These are phyloP conservation scores for Paramecium octaurelia DNA, from an alignment of 73 alveolate species.

Conservation along the genomic window DNA sequence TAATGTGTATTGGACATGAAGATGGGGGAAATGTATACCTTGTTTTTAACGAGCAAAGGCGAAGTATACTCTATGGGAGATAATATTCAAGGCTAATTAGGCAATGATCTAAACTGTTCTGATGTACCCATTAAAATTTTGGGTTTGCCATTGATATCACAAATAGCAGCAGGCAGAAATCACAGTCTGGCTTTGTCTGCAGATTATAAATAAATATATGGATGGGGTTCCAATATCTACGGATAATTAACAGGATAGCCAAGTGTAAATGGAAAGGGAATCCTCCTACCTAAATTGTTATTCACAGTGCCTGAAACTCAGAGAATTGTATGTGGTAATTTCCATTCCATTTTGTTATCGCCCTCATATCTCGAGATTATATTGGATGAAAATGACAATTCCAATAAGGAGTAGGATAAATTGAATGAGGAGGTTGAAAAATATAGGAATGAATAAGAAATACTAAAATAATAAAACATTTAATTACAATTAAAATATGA, in stretches of 20 bases:
- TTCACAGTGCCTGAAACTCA: not conserved
- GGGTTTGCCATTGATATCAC: conserved; percentile 62
- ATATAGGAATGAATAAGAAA: conserved; percentile 22
- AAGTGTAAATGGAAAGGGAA: not conserved
- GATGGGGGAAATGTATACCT: conserved; percentile 55
- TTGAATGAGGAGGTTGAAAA: not conserved
- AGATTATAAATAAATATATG: conserved; percentile 65
- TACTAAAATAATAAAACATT: not conserved
- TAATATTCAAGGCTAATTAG: conserved; percentile 89
- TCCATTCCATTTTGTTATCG: conserved; percentile 17
- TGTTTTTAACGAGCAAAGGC: conserved; percentile 51
- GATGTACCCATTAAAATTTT: conserved; percentile 14
- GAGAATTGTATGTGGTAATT: conserved; percentile 27
- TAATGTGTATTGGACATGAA: conserved; percentile 47
- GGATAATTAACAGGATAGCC: conserved; percentile 69
- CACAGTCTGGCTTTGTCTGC: conserved; percentile 73
- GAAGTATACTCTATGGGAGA: conserved; percentile 92
- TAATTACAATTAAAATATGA: conserved; percentile 27
- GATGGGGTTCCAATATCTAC: conserved; percentile 78
- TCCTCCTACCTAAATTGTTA: not conserved
- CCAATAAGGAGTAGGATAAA: not conserved
- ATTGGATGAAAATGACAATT: not conserved
- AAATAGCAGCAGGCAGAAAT: conserved; percentile 78
- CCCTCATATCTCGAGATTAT: not conserved
- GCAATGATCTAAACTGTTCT: conserved; percentile 80